A percentile compares a stretch with the other conserved stretches of the same genome.
phyloP scores from a whole-genome alignment of 176 grass and related monocot genomes.

The Hsuehochloa calcarea region DNA sequence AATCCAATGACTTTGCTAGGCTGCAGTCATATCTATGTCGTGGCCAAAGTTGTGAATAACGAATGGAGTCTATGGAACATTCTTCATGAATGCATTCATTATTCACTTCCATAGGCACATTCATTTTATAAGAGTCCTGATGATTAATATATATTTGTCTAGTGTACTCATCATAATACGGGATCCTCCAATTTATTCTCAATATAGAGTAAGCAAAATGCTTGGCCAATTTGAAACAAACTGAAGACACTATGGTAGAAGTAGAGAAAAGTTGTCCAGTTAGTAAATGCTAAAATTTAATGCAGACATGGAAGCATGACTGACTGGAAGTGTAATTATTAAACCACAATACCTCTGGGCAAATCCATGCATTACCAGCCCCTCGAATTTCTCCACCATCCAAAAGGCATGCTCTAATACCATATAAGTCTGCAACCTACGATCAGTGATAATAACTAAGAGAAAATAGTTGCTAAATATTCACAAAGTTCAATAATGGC shows the following conservation, averaged over 20 bases:
- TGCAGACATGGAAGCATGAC: conserved; percentile 12
- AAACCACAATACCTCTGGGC: conserved; percentile 76
- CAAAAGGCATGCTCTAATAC: conserved; percentile 94
- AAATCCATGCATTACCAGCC: conserved; percentile 96
- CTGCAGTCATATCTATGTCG: neutral
- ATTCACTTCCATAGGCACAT: neutral
- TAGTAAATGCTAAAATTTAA: conserved; percentile 1
- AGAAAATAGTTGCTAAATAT: neutral
- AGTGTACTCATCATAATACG: neutral
- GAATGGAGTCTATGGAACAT: conserved; percentile 6
- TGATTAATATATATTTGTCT: conserved; percentile 16
- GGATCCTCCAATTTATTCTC: conserved; percentile 25
- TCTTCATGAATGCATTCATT: conserved; percentile 5
- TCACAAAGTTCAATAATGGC: conserved; percentile 18
- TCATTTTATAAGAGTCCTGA: neutral
- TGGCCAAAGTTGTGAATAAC: conserved; percentile 21
- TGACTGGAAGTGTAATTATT: conserved; percentile 13
- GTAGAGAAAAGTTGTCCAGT: conserved; percentile 9
- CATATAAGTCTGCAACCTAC: conserved; percentile 97
- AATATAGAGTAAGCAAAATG: conserved; percentile 3
- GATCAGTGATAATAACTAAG: conserved; percentile 15
- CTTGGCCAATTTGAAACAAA: neutral
- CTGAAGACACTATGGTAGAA: conserved; percentile 26
- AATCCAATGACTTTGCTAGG: neutral
- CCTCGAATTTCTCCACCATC: conserved; percentile 98